phyloP scores from a whole-genome alignment of 177 flowering plant species.

The Vitis hybrid region DNA sequence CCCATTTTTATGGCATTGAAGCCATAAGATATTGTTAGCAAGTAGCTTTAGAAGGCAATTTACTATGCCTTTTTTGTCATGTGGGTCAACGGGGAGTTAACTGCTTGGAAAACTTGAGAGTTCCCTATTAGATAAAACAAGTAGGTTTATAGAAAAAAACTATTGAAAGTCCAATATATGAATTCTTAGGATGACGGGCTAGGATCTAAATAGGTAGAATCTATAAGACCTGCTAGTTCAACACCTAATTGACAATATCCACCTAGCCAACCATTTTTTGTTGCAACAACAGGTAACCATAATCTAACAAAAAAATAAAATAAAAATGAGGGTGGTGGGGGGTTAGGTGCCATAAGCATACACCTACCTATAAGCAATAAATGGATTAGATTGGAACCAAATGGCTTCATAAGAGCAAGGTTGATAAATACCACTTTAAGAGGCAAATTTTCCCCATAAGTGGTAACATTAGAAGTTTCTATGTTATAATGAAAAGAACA shows the following conservation, averaged over 20 bases:
- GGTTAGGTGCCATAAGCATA: too few relatives aligned
- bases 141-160: too few relatives aligned
- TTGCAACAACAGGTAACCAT: slow-evolving; percentile 83
- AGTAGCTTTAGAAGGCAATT: slow-evolving; percentile 86
- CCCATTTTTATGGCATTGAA: slow-evolving; percentile 69
- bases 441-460: too few relatives aligned
- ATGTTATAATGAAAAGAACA: too few relatives aligned
- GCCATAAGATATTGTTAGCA: slow-evolving; percentile 71
- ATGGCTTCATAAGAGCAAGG: slow-evolving; percentile 88
- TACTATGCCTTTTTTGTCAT: slow-evolving; percentile 69
- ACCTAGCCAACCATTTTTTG: slow-evolving; percentile 85
- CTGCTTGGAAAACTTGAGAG: slow-evolving; percentile 41
- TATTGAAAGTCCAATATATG: too few relatives aligned
- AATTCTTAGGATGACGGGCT: too few relatives aligned
- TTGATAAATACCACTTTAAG: slow-evolving; percentile 15
- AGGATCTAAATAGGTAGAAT: too few relatives aligned
- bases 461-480: too few relatives aligned
- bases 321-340: too few relatives aligned
- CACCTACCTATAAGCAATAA: slow-evolving; percentile 48
- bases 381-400: slow-evolving; percentile 57
- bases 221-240: too few relatives aligned
- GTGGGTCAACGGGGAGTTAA: slow-evolving; percentile 84
- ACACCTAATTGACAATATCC: slow-evolving; percentile 46
- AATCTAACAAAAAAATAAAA: slow-evolving; percentile 34
- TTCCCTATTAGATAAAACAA: background rate